Evolutionary conservation across 441 rosid species (phyloP).

Genomic region (Sinapis alba): DNA sequence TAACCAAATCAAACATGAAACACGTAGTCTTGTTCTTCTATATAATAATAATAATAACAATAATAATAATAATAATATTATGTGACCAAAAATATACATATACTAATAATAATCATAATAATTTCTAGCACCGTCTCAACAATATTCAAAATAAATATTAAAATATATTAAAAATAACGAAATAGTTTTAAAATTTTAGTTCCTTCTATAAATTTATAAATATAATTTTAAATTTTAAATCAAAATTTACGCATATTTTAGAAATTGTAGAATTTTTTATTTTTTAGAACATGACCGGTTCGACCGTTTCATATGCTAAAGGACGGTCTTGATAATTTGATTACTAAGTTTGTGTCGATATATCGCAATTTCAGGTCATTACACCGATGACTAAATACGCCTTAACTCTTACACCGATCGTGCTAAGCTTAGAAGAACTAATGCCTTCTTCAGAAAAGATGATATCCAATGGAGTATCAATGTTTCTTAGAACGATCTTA

Average conservation of each 20-base stretch:
- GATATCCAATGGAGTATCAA: slow-evolving; percentile 47
- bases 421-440: slow-evolving; percentile 76
- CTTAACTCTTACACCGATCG: slow-evolving; percentile 66
- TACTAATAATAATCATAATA: background rate
- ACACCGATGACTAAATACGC: slow-evolving; percentile 86
- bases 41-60: background rate
- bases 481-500: slow-evolving; percentile 61
- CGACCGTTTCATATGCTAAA: background rate
- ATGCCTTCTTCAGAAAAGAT: slow-evolving; percentile 47
- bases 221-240: background rate
- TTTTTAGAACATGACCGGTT: background rate
- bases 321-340: background rate
- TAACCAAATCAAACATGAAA: background rate
- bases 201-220: background rate
- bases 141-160: background rate
- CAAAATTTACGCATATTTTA: background rate
- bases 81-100: too few species aligned
- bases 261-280: background rate
- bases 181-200: background rate
- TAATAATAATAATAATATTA: background rate
- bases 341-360: background rate
- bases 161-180: background rate
- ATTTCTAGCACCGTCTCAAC: background rate
- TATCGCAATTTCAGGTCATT: slow-evolving; percentile 52
- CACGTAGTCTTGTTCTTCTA: background rate